A percentile compares a stretch with the other conserved stretches of the same genome.
phyloP scores from a whole-genome alignment of 345 rosid species.

The Aquilaria malaccensis region DNA sequence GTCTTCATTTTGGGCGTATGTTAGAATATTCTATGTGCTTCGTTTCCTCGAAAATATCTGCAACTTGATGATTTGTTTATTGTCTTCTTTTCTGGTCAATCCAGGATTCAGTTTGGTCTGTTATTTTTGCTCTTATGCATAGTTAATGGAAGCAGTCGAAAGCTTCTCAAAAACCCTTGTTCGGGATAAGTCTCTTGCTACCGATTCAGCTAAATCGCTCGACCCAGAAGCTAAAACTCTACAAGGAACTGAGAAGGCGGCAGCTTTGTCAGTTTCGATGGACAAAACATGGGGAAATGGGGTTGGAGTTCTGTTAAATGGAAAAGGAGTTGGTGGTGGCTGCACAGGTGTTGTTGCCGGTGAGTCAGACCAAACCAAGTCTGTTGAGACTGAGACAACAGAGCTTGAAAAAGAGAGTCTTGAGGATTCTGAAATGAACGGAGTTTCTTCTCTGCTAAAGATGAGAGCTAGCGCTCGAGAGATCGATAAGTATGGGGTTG shows the following conservation, averaged over 20 bases:
- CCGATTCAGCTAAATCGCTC: slow-evolving; percentile 6
- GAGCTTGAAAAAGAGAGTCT: slow-evolving; percentile 14
- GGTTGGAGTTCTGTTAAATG: slow-evolving; percentile 40
- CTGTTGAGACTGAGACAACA: slow-evolving; percentile 8
- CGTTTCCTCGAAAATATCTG: too few species aligned
- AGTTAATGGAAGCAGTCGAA: slow-evolving; percentile 24
- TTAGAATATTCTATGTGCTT: too few species aligned
- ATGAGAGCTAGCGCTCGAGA: slow-evolving; percentile 32
- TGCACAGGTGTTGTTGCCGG: slow-evolving; percentile 3
- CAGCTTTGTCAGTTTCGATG: neutral
- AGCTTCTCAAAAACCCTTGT: slow-evolving; percentile 11
- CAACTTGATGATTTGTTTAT: too few species aligned
- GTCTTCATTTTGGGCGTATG: too few species aligned
- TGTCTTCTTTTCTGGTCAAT: too few species aligned
- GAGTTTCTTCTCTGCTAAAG: slow-evolving; percentile 55
- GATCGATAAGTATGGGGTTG: slow-evolving; percentile 9
- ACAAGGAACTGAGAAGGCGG: slow-evolving; percentile 5
- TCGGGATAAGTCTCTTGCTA: slow-evolving; percentile 11
- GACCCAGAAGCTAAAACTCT: slow-evolving; percentile 20
- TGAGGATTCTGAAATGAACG: slow-evolving; percentile 63
- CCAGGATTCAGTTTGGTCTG: too few species aligned
- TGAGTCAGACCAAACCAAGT: slow-evolving; percentile 2
- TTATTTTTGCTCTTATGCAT: too few species aligned
- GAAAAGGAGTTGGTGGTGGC: slow-evolving; percentile 17
- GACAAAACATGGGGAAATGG: slow-evolving; percentile 25